Evolutionary conservation across 1,284 basidiomycete species (phyloP).

Genomic region (Ceratobasidium sp.): DNA sequence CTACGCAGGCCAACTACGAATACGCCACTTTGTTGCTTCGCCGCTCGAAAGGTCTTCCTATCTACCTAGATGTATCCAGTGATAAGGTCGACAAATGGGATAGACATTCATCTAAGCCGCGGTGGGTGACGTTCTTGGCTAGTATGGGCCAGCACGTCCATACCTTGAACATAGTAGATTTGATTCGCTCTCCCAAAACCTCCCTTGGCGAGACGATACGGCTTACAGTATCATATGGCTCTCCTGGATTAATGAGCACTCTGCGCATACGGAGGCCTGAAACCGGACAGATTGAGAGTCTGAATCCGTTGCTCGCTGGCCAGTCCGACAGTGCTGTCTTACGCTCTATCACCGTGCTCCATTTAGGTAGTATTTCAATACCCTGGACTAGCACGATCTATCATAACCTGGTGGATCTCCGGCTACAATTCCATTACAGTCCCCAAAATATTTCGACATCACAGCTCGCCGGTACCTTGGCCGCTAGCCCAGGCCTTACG

Average conservation of each 20-base stretch:
- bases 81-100: not conserved
- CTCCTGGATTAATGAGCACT: not conserved
- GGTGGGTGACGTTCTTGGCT: not conserved
- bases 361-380: not conserved
- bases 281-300: not conserved
- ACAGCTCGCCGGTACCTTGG: not conserved
- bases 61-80: not conserved
- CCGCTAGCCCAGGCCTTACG: not conserved
- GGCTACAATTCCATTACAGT: not conserved
- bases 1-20: not conserved
- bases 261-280: not conserved
- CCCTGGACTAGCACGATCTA: not conserved
- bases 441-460: too few species aligned
- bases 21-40: not conserved
- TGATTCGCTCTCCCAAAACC: not conserved
- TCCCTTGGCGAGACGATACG: not conserved
- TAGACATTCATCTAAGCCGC: not conserved
- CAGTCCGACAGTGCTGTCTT: not conserved
- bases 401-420: not conserved
- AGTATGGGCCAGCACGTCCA: not conserved
- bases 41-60: not conserved
- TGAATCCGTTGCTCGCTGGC: not conserved
- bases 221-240: not conserved
- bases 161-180: not conserved
- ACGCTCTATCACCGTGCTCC: not conserved